These are phyloP conservation scores for Rubia peregrina DNA, from an alignment of 305 asterid species.

Conservation along the genomic window DNA sequence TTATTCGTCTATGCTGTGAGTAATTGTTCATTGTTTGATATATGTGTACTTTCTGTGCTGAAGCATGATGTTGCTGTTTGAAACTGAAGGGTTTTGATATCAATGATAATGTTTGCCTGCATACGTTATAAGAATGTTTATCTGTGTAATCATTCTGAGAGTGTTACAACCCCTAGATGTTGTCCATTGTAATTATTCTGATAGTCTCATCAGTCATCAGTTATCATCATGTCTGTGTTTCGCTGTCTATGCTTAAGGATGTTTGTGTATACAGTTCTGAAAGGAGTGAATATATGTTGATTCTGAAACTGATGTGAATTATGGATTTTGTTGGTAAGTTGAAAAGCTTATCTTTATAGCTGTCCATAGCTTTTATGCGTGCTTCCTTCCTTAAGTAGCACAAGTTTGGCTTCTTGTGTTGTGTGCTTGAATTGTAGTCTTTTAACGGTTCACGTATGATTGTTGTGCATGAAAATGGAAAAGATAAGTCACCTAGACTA, in stretches of 20 bases:
- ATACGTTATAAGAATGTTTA: not conserved
- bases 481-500: too few relatives aligned
- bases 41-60: not conserved
- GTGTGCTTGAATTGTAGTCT: not conserved
- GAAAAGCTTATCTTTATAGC: not conserved
- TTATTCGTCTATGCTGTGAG: conserved; percentile 6
- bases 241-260: too few relatives aligned
- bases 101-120: not conserved
- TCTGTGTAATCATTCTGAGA: not conserved
- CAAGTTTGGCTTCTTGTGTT: not conserved
- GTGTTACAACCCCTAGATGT: not conserved
- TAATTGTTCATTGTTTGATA: not conserved
- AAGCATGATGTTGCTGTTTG: not conserved
- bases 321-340: not conserved
- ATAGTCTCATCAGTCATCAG: not conserved
- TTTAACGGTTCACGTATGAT: not conserved
- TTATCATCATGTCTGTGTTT: not conserved
- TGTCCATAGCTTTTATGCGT: not conserved
- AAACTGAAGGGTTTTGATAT: not conserved
- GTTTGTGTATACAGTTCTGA: not conserved
- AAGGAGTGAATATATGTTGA: not conserved
- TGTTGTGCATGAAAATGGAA: too few relatives aligned
- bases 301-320: not conserved
- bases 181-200: not conserved
- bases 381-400: not conserved